Evolutionary conservation across 2,329 filamentous ascomycete genomes (phyloP).

Genomic region (Tolypocladium endophyticum): DNA sequence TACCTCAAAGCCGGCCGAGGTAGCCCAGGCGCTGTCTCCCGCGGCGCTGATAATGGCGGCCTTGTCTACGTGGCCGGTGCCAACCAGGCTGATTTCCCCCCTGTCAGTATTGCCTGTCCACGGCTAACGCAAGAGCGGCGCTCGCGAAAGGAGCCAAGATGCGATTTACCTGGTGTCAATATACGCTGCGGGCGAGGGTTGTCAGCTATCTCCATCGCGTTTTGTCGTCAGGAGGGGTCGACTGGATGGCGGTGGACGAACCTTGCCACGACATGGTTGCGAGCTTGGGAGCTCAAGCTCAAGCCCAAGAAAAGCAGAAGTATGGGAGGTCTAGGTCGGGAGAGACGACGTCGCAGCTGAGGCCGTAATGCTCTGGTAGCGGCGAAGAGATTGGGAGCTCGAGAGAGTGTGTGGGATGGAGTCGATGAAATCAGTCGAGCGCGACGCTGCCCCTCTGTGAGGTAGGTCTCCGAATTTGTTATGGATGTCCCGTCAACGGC

Average conservation of each 20-base stretch:
- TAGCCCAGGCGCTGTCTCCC: slow-evolving; percentile 73
- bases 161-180: slow-evolving; percentile 37
- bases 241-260: slow-evolving; percentile 25
- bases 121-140: neutral
- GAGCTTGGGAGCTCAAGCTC: slow-evolving; percentile 3
- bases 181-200: slow-evolving; percentile 29
- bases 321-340: neutral
- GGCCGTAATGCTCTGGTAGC: neutral
- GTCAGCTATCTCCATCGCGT: slow-evolving; percentile 6
- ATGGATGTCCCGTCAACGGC: neutral
- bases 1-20: slow-evolving; percentile 63
- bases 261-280: slow-evolving; percentile 66
- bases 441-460: neutral
- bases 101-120: slow-evolving; percentile 8
- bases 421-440: slow-evolving; percentile 1
- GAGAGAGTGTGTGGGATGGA: neutral
- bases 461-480: neutral
- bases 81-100: slow-evolving; percentile 55
- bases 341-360: neutral
- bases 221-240: slow-evolving; percentile 14
- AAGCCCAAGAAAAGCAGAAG: neutral
- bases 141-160: neutral
- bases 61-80: slow-evolving; percentile 69
- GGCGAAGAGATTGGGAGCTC: neutral
- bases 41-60: slow-evolving; percentile 74